Percentiles rank a stretch among this genome's conserved stretches.
phyloP scores from a whole-genome alignment of 2,329 filamentous ascomycete species.

The Colletotrichum sp. region DNA sequence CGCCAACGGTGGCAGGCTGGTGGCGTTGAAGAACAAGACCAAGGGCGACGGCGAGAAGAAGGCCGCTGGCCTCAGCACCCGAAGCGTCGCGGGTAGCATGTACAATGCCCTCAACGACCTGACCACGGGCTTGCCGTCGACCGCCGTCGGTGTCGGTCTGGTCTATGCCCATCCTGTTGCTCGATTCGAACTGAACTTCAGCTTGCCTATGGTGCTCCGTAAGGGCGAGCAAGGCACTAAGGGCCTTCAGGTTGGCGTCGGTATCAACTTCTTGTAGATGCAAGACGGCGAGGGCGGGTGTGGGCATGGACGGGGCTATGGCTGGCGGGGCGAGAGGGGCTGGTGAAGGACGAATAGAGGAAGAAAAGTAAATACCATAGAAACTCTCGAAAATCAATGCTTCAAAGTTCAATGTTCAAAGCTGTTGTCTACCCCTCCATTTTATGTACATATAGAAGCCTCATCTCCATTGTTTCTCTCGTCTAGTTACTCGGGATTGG shows the following conservation, averaged over 20 bases:
- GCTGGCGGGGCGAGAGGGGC: neutral
- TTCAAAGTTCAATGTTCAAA: neutral
- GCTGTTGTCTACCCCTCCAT: neutral
- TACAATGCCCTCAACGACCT: conserved; percentile 71
- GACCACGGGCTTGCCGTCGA: conserved; percentile 77
- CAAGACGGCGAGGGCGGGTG: neutral
- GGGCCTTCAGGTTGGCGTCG: conserved; percentile 93
- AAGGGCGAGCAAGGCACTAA: conserved; percentile 88
- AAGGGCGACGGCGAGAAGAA: conserved; percentile 47
- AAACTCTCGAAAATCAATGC: neutral
- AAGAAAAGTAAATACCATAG: neutral
- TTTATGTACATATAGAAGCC: neutral
- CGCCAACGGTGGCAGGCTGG: conserved; percentile 84
- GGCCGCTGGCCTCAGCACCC: conserved; percentile 37
- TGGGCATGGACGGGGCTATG: neutral
- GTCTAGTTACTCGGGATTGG: neutral
- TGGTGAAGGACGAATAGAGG: neutral
- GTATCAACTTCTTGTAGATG: conserved; percentile 89
- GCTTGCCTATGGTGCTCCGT: conserved; percentile 80
- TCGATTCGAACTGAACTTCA: conserved; percentile 95
- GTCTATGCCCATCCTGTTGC: conserved; percentile 96
- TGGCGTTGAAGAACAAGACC: conserved; percentile 71
- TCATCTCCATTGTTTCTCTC: neutral
- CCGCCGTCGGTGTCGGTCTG: conserved; percentile 85
- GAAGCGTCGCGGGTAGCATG: conserved; percentile 59